Evolutionary conservation across 2,329 filamentous ascomycete species (phyloP), one percentile per base, ranked within the genome.

Genomic region (Lachnellula suecica): DNA sequence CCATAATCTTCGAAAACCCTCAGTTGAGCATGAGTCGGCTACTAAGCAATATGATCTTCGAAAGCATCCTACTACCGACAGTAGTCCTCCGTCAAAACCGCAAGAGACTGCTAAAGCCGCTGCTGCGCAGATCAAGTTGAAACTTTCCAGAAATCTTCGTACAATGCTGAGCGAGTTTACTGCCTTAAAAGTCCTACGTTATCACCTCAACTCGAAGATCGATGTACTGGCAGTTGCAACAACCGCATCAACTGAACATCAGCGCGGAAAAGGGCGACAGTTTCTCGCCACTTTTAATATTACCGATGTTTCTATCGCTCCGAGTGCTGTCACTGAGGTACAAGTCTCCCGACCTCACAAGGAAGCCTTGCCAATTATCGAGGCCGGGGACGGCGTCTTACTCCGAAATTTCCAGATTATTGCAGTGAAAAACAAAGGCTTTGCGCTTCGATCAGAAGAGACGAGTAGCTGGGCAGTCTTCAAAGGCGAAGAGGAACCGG

Each of bases 401-500:
- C 74, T 87, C 35, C 76, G 79, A 22, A 73, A 75, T 44, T 81
- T 87, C 57, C 72, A 74, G 24, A 78, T 84, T 13, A 71, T 77
- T 38, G 72, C 81, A 2, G 68, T 84, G 46, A 76, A 77, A 52
- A 73, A 72, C 42, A 77, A 77, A 47, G 82, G 78, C 2, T 84
- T 81, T 56, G 82, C 79, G 0, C 68, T 85, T 45, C 71, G 75
- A 44, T 66, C 64, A 11, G 62, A 63, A 10, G 78, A 79, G 41
- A 72, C 70, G 29, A 84, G 81, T 15, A 78, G 79, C 49, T 87
- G 84, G 79, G 83, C 80, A 2, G 80, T 87, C 3, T 85, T 82
- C 56, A 79, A 83, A 59, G 59, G 58, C 22, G 53, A 51, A 11
- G 61, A 69, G 35, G 66, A 70, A 38, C 78, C 59, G 8, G 63